Conservation (phyloP, 2,329 filamentous ascomycete genomes). For the Cladorrhinum sp. region DNA sequence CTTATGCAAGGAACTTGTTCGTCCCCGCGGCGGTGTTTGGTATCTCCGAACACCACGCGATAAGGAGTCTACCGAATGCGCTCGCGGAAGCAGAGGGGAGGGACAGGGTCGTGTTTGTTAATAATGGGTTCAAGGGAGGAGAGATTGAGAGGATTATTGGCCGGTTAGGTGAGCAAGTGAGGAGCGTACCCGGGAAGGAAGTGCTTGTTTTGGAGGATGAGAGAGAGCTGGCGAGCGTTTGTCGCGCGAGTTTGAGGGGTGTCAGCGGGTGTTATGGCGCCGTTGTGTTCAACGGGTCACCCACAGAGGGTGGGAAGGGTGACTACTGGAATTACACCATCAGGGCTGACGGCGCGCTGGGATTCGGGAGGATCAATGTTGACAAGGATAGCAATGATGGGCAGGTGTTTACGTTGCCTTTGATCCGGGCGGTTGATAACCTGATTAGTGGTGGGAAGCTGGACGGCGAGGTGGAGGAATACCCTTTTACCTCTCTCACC, state of each 20-base stretch:
- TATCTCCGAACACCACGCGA: conserved; percentile 58
- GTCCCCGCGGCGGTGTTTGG: conserved; percentile 74
- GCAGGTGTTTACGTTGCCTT: conserved; percentile 72
- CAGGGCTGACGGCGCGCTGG: conserved; percentile 69
- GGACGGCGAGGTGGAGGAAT: conserved; percentile 54
- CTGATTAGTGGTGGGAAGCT: conserved; percentile 56
- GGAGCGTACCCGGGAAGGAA: conserved; percentile 48
- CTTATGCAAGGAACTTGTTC: conserved; percentile 78
- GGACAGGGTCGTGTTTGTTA: conserved; percentile 72
- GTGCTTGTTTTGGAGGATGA: conserved; percentile 28
- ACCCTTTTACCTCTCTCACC: conserved; percentile 72
- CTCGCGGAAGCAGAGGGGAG: conserved; percentile 55
- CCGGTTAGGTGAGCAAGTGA: conserved; percentile 56
- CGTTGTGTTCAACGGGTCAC: conserved; percentile 70
- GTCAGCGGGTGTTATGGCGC: conserved; percentile 71
- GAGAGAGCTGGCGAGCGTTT: conserved; percentile 42
- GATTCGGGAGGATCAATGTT: conserved; percentile 61
- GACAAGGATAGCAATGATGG: conserved; percentile 66
- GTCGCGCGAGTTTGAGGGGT: conserved; percentile 58
- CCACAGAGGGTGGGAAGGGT: conserved; percentile 59
- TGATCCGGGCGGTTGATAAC: conserved; percentile 75
- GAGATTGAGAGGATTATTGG: conserved; percentile 71
- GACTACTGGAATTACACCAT: conserved; percentile 84
- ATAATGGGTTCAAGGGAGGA: conserved; percentile 67
- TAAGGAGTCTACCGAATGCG: conserved; percentile 64